Evolutionary conservation across 352 stramenopile genomes (phyloP).

Genomic region (Phytophthora cajani): DNA sequence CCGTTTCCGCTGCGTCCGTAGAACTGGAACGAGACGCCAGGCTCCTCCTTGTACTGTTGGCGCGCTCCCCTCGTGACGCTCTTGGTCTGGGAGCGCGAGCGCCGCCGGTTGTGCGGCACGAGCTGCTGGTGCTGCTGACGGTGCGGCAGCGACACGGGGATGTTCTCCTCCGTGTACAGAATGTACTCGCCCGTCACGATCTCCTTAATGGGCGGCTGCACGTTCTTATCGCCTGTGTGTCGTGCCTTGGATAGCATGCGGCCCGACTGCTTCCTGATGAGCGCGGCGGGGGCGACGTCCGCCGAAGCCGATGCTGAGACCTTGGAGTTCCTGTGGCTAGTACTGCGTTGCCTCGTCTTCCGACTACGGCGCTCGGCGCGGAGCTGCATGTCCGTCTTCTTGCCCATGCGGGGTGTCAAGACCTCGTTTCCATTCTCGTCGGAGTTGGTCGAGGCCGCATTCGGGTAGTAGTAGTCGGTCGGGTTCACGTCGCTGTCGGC

Average conservation of each 20-base stretch:
- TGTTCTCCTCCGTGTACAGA: slow-evolving; percentile 42
- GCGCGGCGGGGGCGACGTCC: slow-evolving; percentile 25
- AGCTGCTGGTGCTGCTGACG: slow-evolving; percentile 36
- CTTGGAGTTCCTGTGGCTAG: slow-evolving; percentile 26
- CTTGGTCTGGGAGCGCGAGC: slow-evolving; percentile 26
- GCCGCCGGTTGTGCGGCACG: slow-evolving; percentile 22
- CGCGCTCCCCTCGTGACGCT: slow-evolving; percentile 21
- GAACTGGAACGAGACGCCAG: slow-evolving; percentile 70
- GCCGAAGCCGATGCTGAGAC: not conserved
- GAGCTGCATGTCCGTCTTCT: slow-evolving; percentile 16
- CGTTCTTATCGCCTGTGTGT: slow-evolving; percentile 31
- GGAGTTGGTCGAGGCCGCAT: slow-evolving; percentile 7
- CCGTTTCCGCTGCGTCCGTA: slow-evolving; percentile 56
- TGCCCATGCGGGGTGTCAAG: slow-evolving; percentile 25
- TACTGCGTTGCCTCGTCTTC: slow-evolving; percentile 18
- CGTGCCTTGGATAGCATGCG: slow-evolving; percentile 50
- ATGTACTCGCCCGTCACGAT: slow-evolving; percentile 43
- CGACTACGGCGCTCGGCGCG: slow-evolving; percentile 4
- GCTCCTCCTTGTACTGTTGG: slow-evolving; percentile 36
- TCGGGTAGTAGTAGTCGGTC: slow-evolving; percentile 33
- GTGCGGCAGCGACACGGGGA: slow-evolving; percentile 31
- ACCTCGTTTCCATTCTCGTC: slow-evolving; percentile 22
- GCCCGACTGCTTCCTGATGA: slow-evolving; percentile 68
- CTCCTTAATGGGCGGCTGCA: slow-evolving; percentile 35
- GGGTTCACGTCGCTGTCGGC: slow-evolving; percentile 47